Evolutionary conservation across 1,284 basidiomycete genomes (phyloP).

Genomic region (Boletus sp.): DNA sequence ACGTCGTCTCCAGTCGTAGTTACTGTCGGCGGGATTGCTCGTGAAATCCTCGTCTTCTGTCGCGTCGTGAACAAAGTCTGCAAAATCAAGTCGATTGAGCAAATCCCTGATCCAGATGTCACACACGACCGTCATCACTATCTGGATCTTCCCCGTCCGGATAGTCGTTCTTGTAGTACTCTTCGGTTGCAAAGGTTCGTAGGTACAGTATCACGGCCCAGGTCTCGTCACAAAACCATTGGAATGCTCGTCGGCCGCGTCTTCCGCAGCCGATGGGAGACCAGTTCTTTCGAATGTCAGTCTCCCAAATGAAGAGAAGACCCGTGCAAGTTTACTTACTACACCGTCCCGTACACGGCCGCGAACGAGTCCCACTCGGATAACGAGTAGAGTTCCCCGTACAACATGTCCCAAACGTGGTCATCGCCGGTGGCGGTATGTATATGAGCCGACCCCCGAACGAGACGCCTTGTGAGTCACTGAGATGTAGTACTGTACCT

Average conservation of each 20-base stretch:
- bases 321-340: slow-evolving; percentile 43
- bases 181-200: slow-evolving; percentile 58
- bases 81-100: slow-evolving; percentile 7
- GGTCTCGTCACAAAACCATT: slow-evolving; percentile 56
- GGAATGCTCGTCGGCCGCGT: slow-evolving; percentile 79
- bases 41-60: slow-evolving; percentile 31
- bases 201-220: not conserved
- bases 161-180: slow-evolving; percentile 82
- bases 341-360: slow-evolving; percentile 67
- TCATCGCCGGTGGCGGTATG: slow-evolving; percentile 49
- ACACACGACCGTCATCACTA: slow-evolving; percentile 47
- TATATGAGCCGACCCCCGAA: not conserved
- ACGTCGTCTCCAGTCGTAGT: slow-evolving; percentile 36
- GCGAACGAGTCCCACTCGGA: slow-evolving; percentile 58
- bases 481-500: slow-evolving; percentile 54
- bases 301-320: not conserved
- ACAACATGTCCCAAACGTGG: slow-evolving; percentile 82
- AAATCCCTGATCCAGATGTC: slow-evolving; percentile 1
- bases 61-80: slow-evolving; percentile 35
- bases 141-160: slow-evolving; percentile 67
- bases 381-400: slow-evolving; percentile 61
- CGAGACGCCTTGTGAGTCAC: not conserved
- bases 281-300: slow-evolving; percentile 54
- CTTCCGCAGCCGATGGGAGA: slow-evolving; percentile 57
- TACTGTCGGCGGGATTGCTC: slow-evolving; percentile 27